Conservation (phyloP, 2,329 filamentous ascomycete species). For the Colletotrichum aenigma region DNA sequence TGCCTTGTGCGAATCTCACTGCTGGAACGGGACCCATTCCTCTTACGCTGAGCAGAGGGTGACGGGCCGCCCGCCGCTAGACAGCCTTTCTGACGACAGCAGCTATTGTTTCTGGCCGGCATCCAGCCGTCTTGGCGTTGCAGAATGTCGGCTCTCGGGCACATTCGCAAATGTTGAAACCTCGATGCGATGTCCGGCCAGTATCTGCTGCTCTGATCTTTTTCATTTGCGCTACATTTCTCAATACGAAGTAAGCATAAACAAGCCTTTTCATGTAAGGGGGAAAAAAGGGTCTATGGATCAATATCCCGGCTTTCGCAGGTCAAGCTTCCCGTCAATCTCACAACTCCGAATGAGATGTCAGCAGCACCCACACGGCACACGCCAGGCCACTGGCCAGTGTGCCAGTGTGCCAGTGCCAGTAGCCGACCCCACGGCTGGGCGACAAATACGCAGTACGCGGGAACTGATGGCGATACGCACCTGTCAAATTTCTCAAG, state of each 20-base stretch:
- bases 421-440: background rate
- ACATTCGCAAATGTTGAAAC: background rate
- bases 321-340: conserved; percentile 10
- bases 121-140: conserved; percentile 9
- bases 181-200: background rate
- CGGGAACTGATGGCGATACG: background rate
- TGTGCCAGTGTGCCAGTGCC: background rate
- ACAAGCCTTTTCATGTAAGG: background rate
- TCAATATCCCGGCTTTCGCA: background rate
- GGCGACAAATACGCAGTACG: background rate
- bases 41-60: background rate
- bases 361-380: background rate
- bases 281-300: background rate
- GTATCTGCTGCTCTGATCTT: background rate
- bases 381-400: background rate
- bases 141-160: background rate
- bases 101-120: background rate
- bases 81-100: background rate
- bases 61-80: background rate
- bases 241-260: background rate
- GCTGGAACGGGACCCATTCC: background rate
- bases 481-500: background rate
- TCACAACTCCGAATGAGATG: background rate
- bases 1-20: background rate
- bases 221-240: background rate